Base-by-base conservation (phyloP, 768 basidiomycete species). In the Pleurotus eryngii region DNA sequence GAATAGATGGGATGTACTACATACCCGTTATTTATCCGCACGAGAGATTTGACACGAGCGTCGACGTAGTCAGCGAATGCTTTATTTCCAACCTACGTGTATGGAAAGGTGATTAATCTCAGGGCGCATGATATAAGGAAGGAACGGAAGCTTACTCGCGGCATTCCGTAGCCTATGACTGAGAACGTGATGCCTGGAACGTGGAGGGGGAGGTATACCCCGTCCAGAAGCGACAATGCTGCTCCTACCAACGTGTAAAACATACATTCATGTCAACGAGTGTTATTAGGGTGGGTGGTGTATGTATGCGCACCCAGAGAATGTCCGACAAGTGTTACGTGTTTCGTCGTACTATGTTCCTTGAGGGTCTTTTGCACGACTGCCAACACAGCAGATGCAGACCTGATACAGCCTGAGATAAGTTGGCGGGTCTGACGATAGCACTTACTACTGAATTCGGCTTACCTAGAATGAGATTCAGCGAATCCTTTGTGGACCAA, bases 11-110 rank as follows among this genome's bases (percentile, higher is more conserved):
- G 30, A 4, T 35, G 30, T 35, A 4, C 18, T 4, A 50, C 70
- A 49, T 37, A 76, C 76, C 67, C 75, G 70, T 89, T 87, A 63
- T 84, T 87, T 61, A 89, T 80, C 62, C 82, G 85, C 0, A 78
- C 82, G 46, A 87, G 12, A 8, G 69, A 49, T 40, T 54, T 58
- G 17, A 76, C 38, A 53, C 81, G 67, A 5, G 76, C 70, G 59
- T 86, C 84, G 49, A 86, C 79, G 61, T 82, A 84, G 63, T 84
- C 60, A 0, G 84, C 85, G 60, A 86, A 89, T 1, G 73, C 81
- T 64, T 79, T 77, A 66, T 87, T 86, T 9, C 86, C 84, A 24
- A 77, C 77, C 77, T 78, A 26, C 24, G 20, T 6, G 40, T 9
- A 30, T 22, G n/a, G 7, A 9, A 11, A 9, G 8, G 15, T 7